These are phyloP conservation scores for Atkinsonella texensis DNA, from an alignment of 2,329 filamentous ascomycete genomes.

Conservation along the genomic window DNA sequence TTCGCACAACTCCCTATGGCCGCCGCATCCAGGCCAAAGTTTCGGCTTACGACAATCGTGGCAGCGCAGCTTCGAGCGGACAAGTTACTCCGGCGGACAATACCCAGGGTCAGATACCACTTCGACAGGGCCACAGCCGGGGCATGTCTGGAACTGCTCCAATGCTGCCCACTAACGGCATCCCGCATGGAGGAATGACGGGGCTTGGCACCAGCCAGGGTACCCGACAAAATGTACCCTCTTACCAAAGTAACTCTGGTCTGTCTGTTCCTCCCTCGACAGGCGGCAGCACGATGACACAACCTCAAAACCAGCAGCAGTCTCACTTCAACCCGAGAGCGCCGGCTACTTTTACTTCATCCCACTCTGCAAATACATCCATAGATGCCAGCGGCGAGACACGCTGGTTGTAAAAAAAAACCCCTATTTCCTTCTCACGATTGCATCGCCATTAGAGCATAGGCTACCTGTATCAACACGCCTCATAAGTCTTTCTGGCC, in stretches of 20 bases:
- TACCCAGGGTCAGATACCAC: slow-evolving; percentile 40
- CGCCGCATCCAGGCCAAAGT: slow-evolving; percentile 91
- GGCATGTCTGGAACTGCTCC: slow-evolving; percentile 27
- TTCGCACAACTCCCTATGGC: slow-evolving; percentile 86
- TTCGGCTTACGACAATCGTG: slow-evolving; percentile 42
- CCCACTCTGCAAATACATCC: slow-evolving; percentile 13
- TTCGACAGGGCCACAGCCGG: slow-evolving; percentile 33
- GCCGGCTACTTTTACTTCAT: slow-evolving; percentile 15
- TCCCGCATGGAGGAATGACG: slow-evolving; percentile 14
- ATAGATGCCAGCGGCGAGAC: slow-evolving; percentile 20
- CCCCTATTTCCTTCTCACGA: slow-evolving; percentile 9
- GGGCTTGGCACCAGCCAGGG: slow-evolving; percentile 10
- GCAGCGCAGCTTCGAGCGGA: slow-evolving; percentile 30
- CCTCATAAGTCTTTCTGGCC: slow-evolving; percentile 9
- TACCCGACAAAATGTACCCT: slow-evolving; percentile 22
- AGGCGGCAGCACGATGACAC: slow-evolving; percentile 15
- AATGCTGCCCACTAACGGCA: slow-evolving; percentile 21
- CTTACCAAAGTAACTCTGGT: slow-evolving; percentile 21
- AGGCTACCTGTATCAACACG: slow-evolving; percentile 19
- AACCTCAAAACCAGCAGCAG: slow-evolving; percentile 11
- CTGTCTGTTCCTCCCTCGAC: slow-evolving; percentile 20
- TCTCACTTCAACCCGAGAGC: slow-evolving; percentile 18
- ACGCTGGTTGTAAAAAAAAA: slow-evolving; percentile 25
- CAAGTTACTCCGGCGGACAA: slow-evolving; percentile 41
- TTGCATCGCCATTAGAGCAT: slow-evolving; percentile 13